A percentile compares a stretch with the other conserved stretches of the same genome.
phyloP scores from a whole-genome alignment of 106 monocot genomes.

The Dendrobium catenatum region DNA sequence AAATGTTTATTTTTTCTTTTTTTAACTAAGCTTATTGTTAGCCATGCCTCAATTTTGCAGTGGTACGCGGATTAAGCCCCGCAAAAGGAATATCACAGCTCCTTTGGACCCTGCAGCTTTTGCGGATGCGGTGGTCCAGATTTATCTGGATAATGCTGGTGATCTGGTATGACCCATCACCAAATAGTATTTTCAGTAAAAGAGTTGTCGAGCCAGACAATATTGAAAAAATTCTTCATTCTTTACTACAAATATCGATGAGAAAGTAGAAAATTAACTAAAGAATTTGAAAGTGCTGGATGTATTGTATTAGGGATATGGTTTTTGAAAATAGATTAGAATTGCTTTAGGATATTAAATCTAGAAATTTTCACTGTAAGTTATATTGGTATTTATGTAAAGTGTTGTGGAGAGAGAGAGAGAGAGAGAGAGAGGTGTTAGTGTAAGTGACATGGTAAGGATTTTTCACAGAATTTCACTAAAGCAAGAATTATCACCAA shows the following conservation, averaged over 20 bases:
- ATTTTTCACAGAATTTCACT: background rate
- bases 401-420: background rate
- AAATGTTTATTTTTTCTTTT: background rate
- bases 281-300: background rate
- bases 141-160: slow-evolving; percentile 98
- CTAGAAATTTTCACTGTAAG: background rate
- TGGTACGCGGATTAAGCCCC: slow-evolving; percentile 99
- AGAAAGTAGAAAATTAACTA: background rate
- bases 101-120: slow-evolving; percentile 97
- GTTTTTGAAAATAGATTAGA: background rate
- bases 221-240: background rate
- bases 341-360: background rate
- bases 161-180: slow-evolving; percentile 56
- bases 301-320: background rate
- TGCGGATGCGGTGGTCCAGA: slow-evolving; percentile 99
- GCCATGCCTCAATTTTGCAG: slow-evolving; percentile 27
- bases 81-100: slow-evolving; percentile 98
- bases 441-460: background rate
- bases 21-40: background rate
- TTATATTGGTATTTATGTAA: background rate
- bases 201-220: background rate
- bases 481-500: background rate
- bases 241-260: background rate
- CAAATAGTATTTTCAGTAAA: background rate
- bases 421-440: background rate